Evolutionary conservation across 1,284 basidiomycete species (phyloP).

Genomic region (Marasmius sp.): DNA sequence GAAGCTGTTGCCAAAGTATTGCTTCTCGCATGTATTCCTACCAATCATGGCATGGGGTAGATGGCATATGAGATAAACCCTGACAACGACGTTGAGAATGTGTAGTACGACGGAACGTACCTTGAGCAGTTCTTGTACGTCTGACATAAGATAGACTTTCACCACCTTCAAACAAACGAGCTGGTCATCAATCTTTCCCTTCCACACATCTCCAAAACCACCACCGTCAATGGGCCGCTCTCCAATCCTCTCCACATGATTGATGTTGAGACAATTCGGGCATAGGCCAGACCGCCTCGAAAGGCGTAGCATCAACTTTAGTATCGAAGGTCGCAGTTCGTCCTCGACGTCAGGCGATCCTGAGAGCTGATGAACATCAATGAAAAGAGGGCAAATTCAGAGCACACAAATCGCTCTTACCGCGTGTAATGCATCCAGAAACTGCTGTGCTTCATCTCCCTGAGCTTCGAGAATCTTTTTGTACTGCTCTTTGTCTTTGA

Average conservation of each 20-base stretch:
- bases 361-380: no score
- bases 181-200: not conserved
- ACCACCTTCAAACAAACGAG: slow-evolving; percentile 1
- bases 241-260: slow-evolving; percentile 1
- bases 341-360: not conserved
- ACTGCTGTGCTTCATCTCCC: no score
- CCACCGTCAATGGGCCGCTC: not conserved
- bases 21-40: not conserved
- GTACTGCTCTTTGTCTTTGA: no score
- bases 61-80: not conserved
- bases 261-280: not conserved
- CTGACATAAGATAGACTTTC: not conserved
- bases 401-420: no score
- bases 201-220: slow-evolving; percentile 5
- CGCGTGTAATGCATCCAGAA: no score
- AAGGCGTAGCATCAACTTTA: not conserved
- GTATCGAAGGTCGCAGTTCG: not conserved
- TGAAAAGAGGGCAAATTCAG: no score
- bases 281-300: not conserved
- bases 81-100: not conserved
- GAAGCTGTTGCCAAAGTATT: not conserved
- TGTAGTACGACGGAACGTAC: not conserved
- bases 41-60: not conserved
- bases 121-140: not conserved
- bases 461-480: no score